A percentile compares a stretch with the other conserved stretches of the same genome.
phyloP scores from a whole-genome alignment of 768 basidiomycete species.

The Lactarius sp. region DNA sequence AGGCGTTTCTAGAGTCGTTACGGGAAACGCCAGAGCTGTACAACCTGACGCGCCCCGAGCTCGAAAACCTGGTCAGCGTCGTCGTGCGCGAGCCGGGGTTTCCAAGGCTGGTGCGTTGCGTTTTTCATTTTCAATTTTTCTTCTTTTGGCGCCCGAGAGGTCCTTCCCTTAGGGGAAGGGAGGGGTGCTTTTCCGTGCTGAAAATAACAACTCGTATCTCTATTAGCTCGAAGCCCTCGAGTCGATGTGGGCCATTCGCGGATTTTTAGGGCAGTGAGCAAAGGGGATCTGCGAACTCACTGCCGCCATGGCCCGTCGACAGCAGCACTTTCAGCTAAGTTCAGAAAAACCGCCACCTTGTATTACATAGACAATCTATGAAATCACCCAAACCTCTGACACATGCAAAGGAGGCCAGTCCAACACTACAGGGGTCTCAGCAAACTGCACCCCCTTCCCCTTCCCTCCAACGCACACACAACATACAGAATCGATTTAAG shows the following conservation, averaged over 20 bases:
- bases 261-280: constrained; percentile 21
- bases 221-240: constrained; percentile 46
- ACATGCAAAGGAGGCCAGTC: too few species aligned
- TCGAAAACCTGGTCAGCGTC: constrained; percentile 55
- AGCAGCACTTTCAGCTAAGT: neutral
- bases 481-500: too few species aligned
- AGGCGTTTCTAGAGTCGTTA: constrained; percentile 38
- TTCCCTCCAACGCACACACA: too few species aligned
- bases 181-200: neutral
- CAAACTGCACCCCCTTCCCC: too few species aligned
- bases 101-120: constrained; percentile 52
- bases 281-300: neutral
- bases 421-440: too few species aligned
- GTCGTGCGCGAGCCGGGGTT: constrained; percentile 77
- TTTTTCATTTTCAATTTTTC: neutral
- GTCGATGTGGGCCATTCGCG: constrained; percentile 42
- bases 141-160: neutral
- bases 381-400: too few species aligned
- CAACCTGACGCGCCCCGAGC: constrained; percentile 43
- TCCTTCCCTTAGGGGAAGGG: neutral
- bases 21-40: constrained; percentile 48
- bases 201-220: neutral
- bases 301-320: too few species aligned
- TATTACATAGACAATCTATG: too few species aligned
- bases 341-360: neutral